Evolutionary conservation across 129 eudicot species (phyloP), one percentile per base, ranked within the genome.

Genomic region (Cynara cardunculus): DNA sequence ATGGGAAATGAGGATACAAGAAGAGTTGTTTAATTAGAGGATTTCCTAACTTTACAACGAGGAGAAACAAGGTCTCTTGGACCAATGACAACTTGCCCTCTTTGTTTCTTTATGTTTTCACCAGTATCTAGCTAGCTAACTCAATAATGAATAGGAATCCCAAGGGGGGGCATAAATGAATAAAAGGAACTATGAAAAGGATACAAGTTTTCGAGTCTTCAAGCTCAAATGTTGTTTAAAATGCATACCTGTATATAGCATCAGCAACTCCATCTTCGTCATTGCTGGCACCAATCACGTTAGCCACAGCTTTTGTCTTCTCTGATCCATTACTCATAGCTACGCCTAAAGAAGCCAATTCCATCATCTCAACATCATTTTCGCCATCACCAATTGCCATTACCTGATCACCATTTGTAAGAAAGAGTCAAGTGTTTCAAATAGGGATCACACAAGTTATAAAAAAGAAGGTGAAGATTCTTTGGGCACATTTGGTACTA

Each of bases 351-450:
- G 92, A 86, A 72, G 91, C 99, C 75, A 95, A 74, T 75, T 91
- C 83, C 25, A 94, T 92, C 98, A 94, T 91, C 81, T 94, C 98
- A 56, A 91, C 89, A 67, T 94, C 98, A 69, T 94, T 94, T 81
- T 94, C 98, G 18, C 98, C 98, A 79, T 94, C 98, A 74, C 98
- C 97, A 35, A 94, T 91, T 12, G 98, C 98, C 97, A 94, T 90
- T 13, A 95, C 79, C 98, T 93, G 56, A 59, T 49, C 75, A 66
- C 7, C 64, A 68, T 83, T 3, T 13, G 0, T 27, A 19, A 81
- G 1, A 3, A 49, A 75, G 11, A 62, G 11, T 65, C n/a, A 26
- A 76, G 1, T 46, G 5, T 46, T 9, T 46, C 3, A 82, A 32
- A 7, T 9, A 49, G 64, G 66, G 14, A 49, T 11, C 25, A 21